These are phyloP conservation scores for Clarireedia monteithiana DNA, from an alignment of 2,329 filamentous ascomycete species.

Conservation along the genomic window DNA sequence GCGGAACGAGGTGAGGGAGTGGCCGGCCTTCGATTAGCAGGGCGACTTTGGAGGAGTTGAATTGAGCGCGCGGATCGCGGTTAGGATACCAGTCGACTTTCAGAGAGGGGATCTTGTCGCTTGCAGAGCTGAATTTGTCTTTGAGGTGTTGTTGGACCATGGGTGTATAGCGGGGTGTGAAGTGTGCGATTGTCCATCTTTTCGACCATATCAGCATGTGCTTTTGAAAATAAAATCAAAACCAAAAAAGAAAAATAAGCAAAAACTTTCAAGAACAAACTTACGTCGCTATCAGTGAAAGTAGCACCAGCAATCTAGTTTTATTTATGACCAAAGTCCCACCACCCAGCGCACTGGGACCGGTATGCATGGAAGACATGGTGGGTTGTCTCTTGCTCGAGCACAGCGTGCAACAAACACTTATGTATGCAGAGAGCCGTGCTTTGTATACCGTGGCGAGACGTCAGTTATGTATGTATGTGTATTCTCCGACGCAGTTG, in stretches of 20 bases:
- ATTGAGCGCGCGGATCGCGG: slow-evolving; percentile 21
- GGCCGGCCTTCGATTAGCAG: slow-evolving; percentile 47
- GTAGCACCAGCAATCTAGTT: slow-evolving; percentile 16
- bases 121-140: slow-evolving; percentile 19
- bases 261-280: slow-evolving; percentile 3
- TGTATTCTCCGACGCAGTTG: no score
- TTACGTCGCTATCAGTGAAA: slow-evolving; percentile 25
- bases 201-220: neutral
- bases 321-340: slow-evolving; percentile 21
- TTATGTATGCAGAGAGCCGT: neutral
- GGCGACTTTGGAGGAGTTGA: slow-evolving; percentile 40
- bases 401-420: neutral
- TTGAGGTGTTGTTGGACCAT: slow-evolving; percentile 32
- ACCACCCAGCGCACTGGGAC: slow-evolving; percentile 13
- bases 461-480: no score
- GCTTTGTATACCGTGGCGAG: neutral
- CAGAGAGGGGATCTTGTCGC: slow-evolving; percentile 24
- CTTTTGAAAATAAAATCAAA: neutral
- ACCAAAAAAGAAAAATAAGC: neutral
- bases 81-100: slow-evolving; percentile 27
- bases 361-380: neutral
- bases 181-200: slow-evolving; percentile 41
- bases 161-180: slow-evolving; percentile 38
- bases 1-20: slow-evolving; percentile 41
- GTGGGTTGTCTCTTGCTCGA: no score